These are phyloP conservation scores for Solanum bulbocastanum DNA, from an alignment of 257 asterid species.

Conservation along the genomic window DNA sequence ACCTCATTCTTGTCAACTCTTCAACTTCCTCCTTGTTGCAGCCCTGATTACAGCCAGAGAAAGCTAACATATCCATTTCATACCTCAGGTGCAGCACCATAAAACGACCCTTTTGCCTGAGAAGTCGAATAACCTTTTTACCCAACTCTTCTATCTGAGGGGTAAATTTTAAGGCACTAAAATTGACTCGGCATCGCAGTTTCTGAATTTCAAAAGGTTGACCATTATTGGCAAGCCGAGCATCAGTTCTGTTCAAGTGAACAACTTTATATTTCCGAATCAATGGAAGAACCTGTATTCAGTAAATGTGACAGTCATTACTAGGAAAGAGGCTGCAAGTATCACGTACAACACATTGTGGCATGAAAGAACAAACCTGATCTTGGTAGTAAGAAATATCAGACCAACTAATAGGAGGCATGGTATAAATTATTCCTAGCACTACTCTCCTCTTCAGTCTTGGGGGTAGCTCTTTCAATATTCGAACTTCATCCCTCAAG, in stretches of 20 bases:
- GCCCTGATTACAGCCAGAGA: conserved; percentile 95
- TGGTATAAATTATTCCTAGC: conserved; percentile 53
- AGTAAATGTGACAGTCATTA: conserved; percentile 2
- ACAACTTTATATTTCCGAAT: conserved; percentile 84
- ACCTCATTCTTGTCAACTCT: conserved; percentile 95
- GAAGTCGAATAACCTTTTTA: conserved; percentile 60
- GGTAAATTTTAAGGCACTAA: conserved; percentile 68
- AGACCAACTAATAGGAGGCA: conserved; percentile 98
- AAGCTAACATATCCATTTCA: conserved; percentile 98
- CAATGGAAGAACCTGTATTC: conserved; percentile 75
- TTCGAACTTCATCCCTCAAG: conserved; percentile 89
- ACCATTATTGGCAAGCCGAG: conserved; percentile 86
- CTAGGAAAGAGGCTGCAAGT: neutral
- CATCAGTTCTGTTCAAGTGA: conserved; percentile 82
- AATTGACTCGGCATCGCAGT: conserved; percentile 89
- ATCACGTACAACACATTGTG: neutral
- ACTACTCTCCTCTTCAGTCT: conserved; percentile 79
- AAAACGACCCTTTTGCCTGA: conserved; percentile 77
- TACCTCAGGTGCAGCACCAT: conserved; percentile 91
- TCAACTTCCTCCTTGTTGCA: conserved; percentile 77
- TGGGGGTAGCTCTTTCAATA: conserved; percentile 85
- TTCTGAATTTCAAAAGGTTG: conserved; percentile 78
- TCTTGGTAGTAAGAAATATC: conserved; percentile 76
- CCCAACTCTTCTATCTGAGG: conserved; percentile 95
- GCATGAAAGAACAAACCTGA: conserved; percentile 35